These are phyloP conservation scores for Amanita phalloides DNA, from an alignment of 768 basidiomycete species.

Conservation along the genomic window DNA sequence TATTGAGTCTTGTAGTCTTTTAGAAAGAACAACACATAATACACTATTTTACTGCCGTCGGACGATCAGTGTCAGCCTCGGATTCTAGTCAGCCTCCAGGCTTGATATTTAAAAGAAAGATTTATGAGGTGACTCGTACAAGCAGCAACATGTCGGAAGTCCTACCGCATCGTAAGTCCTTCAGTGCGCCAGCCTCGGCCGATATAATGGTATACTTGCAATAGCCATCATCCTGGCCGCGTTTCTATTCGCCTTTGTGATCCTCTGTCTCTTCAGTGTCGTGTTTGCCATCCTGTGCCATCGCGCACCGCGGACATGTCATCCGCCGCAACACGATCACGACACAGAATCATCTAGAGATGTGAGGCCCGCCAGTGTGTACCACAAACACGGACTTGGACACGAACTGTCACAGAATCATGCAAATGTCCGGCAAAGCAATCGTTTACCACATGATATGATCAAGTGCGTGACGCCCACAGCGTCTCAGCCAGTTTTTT, in stretches of 20 bases:
- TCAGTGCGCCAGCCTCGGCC: not conserved
- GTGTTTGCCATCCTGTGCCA: constrained; percentile 2
- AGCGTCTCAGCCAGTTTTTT: constrained; percentile 18
- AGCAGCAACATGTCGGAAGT: not conserved
- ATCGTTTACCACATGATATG: not conserved
- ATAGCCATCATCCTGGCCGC: constrained; percentile 6
- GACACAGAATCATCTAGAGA: not conserved
- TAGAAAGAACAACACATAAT: not conserved
- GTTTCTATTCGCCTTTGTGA: constrained; percentile 4
- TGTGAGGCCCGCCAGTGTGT: not conserved
- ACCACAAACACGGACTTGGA: not conserved
- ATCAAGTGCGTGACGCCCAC: not conserved
- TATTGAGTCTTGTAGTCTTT: not conserved
- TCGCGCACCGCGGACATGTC: not conserved
- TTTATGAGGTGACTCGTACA: not conserved
- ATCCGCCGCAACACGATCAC: not conserved
- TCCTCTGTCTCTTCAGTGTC: constrained; percentile 5
- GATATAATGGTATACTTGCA: not conserved
- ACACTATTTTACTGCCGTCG: not conserved
- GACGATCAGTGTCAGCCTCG: not conserved
- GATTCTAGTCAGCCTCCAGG: not conserved
- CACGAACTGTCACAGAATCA: constrained; percentile 2
- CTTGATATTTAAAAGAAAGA: not conserved
- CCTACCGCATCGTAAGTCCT: not conserved
- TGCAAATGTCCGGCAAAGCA: not conserved